phyloP scores from a whole-genome alignment of 2,329 filamentous ascomycete genomes.

The Aspergillus transmontanensis region DNA sequence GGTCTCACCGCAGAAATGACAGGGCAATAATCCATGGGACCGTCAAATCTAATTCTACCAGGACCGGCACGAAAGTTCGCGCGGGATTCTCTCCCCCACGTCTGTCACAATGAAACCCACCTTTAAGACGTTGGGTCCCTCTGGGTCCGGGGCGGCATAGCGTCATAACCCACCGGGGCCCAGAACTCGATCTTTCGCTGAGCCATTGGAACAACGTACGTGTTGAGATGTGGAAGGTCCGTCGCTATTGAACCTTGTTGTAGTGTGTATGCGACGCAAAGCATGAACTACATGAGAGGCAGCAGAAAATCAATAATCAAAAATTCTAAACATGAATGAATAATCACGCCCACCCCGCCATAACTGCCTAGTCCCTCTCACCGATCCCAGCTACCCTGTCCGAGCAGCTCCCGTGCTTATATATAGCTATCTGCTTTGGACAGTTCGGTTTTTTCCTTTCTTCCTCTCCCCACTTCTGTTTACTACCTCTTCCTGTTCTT shows the following conservation, averaged over 20 bases:
- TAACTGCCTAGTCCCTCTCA: background rate
- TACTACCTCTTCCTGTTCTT: background rate
- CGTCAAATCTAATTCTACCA: background rate
- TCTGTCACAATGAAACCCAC: constrained; percentile 5
- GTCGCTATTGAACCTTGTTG: constrained; percentile 6
- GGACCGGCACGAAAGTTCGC: background rate
- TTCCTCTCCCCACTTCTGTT: background rate
- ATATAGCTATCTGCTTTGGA: constrained; percentile 4
- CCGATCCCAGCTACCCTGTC: background rate
- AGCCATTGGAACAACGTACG: constrained; percentile 1
- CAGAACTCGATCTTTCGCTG: background rate
- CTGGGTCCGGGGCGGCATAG: constrained; percentile 14
- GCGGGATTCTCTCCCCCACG: constrained; percentile 12
- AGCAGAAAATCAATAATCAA: background rate
- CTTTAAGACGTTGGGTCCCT: constrained; percentile 10
- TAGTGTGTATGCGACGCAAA: background rate
- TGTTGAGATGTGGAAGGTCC: constrained; percentile 4
- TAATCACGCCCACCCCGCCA: constrained; percentile 1
- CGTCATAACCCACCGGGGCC: constrained; percentile 17
- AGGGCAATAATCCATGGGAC: background rate
- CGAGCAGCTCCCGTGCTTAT: background rate
- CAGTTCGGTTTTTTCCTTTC: background rate
- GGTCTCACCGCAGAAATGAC: background rate
- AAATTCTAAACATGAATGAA: background rate
- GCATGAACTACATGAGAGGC: background rate